A percentile compares a stretch with the other conserved stretches of the same genome.
phyloP scores from a whole-genome alignment of 495 filamentous ascomycete genomes.

The Penicillium paxilli region DNA sequence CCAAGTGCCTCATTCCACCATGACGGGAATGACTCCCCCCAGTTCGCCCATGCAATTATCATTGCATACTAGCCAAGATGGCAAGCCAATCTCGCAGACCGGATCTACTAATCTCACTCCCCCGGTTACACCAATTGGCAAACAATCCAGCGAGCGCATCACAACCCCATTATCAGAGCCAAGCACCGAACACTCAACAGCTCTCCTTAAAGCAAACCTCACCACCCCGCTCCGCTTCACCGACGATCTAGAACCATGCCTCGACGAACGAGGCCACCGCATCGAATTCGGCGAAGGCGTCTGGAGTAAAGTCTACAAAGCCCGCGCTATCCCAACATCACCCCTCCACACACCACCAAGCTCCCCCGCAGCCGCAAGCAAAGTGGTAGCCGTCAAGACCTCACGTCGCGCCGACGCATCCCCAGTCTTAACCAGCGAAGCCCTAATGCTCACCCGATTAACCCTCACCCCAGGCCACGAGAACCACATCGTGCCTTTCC shows the following conservation, averaged over 20 bases:
- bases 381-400: constrained; percentile 55
- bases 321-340: constrained; percentile 14
- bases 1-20: background rate
- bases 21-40: constrained; percentile 7
- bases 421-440: constrained; percentile 52
- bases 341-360: constrained; percentile 42
- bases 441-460: constrained; percentile 51
- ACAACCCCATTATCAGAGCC: constrained; percentile 7
- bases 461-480: constrained; percentile 32
- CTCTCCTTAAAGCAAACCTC: constrained; percentile 12
- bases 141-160: constrained; percentile 11
- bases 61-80: constrained; percentile 25
- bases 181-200: background rate
- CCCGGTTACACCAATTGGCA: constrained; percentile 38
- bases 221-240: constrained; percentile 27
- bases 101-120: constrained; percentile 31
- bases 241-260: constrained; percentile 36
- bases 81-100: constrained; percentile 9
- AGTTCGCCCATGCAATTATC: constrained; percentile 31
- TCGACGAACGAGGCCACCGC: constrained; percentile 23
- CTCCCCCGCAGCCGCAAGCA: constrained; percentile 38
- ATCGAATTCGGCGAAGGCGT: constrained; percentile 56
- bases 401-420: constrained; percentile 49
- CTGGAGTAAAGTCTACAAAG: constrained; percentile 64
- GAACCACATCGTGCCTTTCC: constrained; percentile 53